Base-by-base conservation (phyloP, 192 early-diverging fungal genomes). In the Linnemannia exigua region DNA sequence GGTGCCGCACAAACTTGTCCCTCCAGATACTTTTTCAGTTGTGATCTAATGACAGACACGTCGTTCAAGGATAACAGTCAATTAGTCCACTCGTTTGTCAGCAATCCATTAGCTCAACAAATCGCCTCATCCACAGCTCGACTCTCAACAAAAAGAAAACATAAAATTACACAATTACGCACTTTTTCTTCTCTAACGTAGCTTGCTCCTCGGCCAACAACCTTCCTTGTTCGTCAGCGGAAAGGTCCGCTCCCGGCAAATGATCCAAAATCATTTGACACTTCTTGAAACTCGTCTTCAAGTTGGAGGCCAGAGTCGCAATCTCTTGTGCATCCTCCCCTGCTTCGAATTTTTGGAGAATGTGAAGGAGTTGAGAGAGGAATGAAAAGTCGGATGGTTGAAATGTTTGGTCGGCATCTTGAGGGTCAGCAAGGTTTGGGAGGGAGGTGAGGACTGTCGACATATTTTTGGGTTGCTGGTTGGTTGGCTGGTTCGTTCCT, bases 171-270 rank as follows among this genome's bases (percentile, higher is more conserved):
- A 50, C 31, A 63, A 74, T 1, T 17, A 15, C 84, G 4, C 67
- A 88, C 87, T 73, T 79, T 58, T 88, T 88, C 67, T 50, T 75
- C 52, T 79, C 73, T 22, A 88, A 36, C 1, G 58, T 63, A 16
- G 83, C 75, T 20, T 79, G 38, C 28, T 88, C 87, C 72, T 88
- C 81, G 17, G 70, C 78, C 9, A 88, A 50, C 19, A 83, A 50
- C 50, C 71, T 78, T 2, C 38, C 72, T 36, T 88, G 87, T 37
- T 88, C 81, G 66, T 88, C 87, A 14, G 81, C 77, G 0, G 87
- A 88, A n/a, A 88, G 22, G 38, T 88, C 87, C 58, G 87, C 87
- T 2, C 87, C 87, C n/a, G 87, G 87, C n/a, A 88, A 77, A 54
- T 83, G 87, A 61, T 88, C 87, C 9, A 88, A 74, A 28, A 88